Evolutionary conservation across 2,329 filamentous ascomycete genomes (phyloP), one percentile per base, ranked within the genome.

Genomic region (Colletotrichum falcatum): DNA sequence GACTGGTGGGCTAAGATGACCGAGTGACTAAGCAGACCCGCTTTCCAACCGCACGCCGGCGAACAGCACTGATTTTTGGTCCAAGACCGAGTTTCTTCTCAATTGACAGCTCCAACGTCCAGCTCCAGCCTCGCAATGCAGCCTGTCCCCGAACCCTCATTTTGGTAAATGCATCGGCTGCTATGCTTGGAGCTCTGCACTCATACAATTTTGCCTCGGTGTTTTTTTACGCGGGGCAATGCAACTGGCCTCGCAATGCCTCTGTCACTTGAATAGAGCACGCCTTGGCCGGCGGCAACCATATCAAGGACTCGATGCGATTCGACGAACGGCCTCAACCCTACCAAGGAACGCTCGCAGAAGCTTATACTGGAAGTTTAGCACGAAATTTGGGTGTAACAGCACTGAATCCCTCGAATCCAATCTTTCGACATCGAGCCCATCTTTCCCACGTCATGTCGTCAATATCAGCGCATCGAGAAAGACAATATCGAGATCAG

Each of bases 231-330:
- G 61, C 63, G 68, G 65, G 73, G 71, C 72, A 65, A 73, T 72
- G 70, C 68, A 65, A 71, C 68, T 71, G 70, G 74, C 72, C 61
- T 69, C 44, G 61, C 66, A 70, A 73, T 72, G 67, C 63, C 65
- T 73, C 44, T 70, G 73, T 58, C 56, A 73, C 70, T 74, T 71
- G 70, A 74, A 71, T 74, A 74, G 74, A 74, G 73, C 72, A 72
- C 71, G 70, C 66, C 58, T 66, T n/a, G 39, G 54, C 60, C 58
- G 49, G 26, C 63, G 66, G 56, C 70, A 55, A 37, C 48, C 46
- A 58, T 26, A 55, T 63, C 70, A 67, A 49, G 63, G 35, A 56
- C 66, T 66, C 37, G 48, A 56, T 30, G 58, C 51, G 39, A 39
- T 59, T 48, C 58, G 65, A 61, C 65, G 20, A 54, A 59, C 65